phyloP scores from a whole-genome alignment of 139 green algal genomes.

The Chlorella sp. region DNA sequence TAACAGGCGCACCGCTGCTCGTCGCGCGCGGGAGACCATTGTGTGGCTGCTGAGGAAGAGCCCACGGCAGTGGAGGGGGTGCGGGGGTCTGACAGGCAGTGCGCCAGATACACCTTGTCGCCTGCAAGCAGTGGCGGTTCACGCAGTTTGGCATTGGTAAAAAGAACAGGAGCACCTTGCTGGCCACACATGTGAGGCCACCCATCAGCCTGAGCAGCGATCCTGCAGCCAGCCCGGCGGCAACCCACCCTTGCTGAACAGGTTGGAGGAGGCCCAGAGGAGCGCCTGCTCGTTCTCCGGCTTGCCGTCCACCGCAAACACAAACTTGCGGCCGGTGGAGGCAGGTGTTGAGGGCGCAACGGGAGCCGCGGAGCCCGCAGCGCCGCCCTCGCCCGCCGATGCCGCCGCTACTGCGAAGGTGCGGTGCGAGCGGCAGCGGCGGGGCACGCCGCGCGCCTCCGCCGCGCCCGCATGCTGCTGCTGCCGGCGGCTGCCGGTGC shows the following conservation, averaged over 20 bases:
- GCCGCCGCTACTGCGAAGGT: too few species aligned
- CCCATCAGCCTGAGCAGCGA: too few species aligned
- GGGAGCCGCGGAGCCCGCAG: too few species aligned
- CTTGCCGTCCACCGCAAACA: conserved; percentile 55
- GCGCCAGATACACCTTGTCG: conserved; percentile 45
- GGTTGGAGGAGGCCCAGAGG: conserved; percentile 10
- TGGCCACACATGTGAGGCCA: too few species aligned
- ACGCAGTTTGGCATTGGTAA: too few species aligned
- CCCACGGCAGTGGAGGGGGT: conserved; percentile 42
- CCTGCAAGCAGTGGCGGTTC: conserved; percentile 24
- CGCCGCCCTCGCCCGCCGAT: too few species aligned
- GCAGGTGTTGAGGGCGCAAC: too few species aligned
- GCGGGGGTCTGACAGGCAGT: conserved; percentile 42
- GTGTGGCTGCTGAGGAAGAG: conserved; percentile 24
- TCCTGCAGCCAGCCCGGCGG: background rate
- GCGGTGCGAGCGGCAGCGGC: background rate
- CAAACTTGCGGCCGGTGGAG: conserved; percentile 22
- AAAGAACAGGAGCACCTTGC: too few species aligned
- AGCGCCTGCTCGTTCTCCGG: conserved; percentile 29
- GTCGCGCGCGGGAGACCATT: conserved; percentile 36
- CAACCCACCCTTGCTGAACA: conserved; percentile 25
- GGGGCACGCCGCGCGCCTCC: background rate
- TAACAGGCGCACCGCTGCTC: conserved; percentile 29
- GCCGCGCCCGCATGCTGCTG: background rate
- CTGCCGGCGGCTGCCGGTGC: background rate